Evolutionary conservation across 2,329 filamentous ascomycete genomes (phyloP).

Genomic region (Stylonectria norvegica): DNA sequence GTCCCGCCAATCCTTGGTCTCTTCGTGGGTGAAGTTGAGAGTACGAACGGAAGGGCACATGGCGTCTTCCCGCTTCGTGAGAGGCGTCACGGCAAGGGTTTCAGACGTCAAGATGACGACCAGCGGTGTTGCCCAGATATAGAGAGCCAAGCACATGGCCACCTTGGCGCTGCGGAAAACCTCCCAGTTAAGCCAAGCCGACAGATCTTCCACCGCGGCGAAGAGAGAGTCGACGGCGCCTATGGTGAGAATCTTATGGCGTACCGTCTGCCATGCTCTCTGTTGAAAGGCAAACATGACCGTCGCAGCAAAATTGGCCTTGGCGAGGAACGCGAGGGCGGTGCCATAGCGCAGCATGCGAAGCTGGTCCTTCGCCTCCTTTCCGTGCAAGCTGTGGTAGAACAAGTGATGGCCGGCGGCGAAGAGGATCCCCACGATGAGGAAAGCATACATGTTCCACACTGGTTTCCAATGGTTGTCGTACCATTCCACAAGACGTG

Average conservation of each 20-base stretch:
- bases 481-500: slow-evolving; percentile 2
- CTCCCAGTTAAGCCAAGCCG: slow-evolving; percentile 24
- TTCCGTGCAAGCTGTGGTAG: slow-evolving; percentile 16
- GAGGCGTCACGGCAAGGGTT: slow-evolving; percentile 18
- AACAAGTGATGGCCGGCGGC: slow-evolving; percentile 25
- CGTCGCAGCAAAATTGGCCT: slow-evolving; percentile 24
- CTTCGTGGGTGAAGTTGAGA: slow-evolving; percentile 24
- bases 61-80: slow-evolving; percentile 8
- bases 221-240: slow-evolving; percentile 27
- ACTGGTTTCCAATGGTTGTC: slow-evolving; percentile 17
- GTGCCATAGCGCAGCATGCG: slow-evolving; percentile 23
- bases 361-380: slow-evolving; percentile 19
- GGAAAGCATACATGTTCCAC: slow-evolving; percentile 25
- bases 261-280: slow-evolving; percentile 26
- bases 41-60: slow-evolving; percentile 22
- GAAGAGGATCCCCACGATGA: slow-evolving; percentile 21
- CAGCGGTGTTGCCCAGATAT: slow-evolving; percentile 25
- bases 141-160: slow-evolving; percentile 24
- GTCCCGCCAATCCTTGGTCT: slow-evolving; percentile 13
- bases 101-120: slow-evolving; percentile 27
- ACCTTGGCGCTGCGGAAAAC: slow-evolving; percentile 22
- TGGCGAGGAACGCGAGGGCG: slow-evolving; percentile 22
- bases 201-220: slow-evolving; percentile 23
- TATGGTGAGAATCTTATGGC: slow-evolving; percentile 24
- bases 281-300: slow-evolving; percentile 25